Percentiles rank a stretch among this genome's conserved stretches.
These are phyloP conservation scores for Kwoniella europaea DNA, from an alignment of 768 basidiomycete species.

Conservation along the genomic window DNA sequence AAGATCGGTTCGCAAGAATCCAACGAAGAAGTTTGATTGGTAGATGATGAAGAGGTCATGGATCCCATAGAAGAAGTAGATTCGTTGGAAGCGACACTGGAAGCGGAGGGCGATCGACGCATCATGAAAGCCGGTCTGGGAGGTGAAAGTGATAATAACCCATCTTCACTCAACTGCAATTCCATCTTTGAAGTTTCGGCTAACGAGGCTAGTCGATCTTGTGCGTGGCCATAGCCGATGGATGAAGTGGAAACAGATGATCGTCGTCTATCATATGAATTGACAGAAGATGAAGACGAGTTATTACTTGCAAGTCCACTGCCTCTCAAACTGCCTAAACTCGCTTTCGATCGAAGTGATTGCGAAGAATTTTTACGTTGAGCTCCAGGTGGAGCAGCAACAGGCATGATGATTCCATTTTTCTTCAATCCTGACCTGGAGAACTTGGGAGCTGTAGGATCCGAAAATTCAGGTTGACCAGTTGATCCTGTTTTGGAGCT, in stretches of 20 bases:
- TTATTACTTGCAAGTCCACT: conserved; percentile 5
- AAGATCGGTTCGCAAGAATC: conserved; percentile 30
- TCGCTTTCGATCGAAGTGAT: conserved; percentile 11
- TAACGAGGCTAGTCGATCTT: conserved; percentile 34
- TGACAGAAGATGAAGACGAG: conserved; percentile 15
- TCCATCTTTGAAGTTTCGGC: conserved; percentile 39
- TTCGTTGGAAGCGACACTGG: conserved; percentile 22
- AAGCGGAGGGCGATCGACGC: conserved; percentile 27
- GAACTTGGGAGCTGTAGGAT: conserved; percentile 46
- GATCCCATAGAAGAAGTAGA: conserved; percentile 21
- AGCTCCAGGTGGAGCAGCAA: conserved; percentile 26
- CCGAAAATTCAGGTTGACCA: conserved; percentile 10
- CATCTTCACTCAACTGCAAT: conserved; percentile 42
- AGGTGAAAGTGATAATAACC: conserved; percentile 35
- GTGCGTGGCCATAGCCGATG: neutral
- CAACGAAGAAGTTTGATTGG: conserved; percentile 20
- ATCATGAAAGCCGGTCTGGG: conserved; percentile 44
- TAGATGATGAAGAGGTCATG: conserved; percentile 26
- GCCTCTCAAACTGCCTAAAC: conserved; percentile 2
- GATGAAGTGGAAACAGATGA: conserved; percentile 3
- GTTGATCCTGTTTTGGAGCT: conserved; percentile 14
- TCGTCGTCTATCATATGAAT: conserved; percentile 4
- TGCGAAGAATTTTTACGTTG: conserved; percentile 15
- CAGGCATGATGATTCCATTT: conserved; percentile 46
- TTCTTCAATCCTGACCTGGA: conserved; percentile 50